Evolutionary conservation across 176 grass and related monocot genomes (phyloP), one percentile per base, ranked within the genome.

Genomic region (Chrysopogon serrulatus): DNA sequence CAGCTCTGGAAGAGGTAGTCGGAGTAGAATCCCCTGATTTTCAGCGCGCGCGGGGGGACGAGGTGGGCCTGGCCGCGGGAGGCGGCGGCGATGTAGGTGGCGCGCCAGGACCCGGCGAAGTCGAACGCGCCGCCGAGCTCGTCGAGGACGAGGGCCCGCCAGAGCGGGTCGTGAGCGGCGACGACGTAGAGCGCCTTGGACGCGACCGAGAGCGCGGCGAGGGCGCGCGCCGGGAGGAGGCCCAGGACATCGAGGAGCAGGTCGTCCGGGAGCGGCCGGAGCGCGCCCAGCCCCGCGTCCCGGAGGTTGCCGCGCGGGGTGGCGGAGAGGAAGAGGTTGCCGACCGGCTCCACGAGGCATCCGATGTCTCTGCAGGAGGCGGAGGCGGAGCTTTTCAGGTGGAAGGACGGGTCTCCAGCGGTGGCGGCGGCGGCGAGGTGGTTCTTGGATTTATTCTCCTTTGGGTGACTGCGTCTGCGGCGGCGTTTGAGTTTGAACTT

Each of bases 1-100:
- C 89, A 99, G 87, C 96, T 96, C 88, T 96, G 91, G 81, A 99
- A 99, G 77, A 99, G 93, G 86, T 96, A 99, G 60, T 92, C 93
- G 15, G 91, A 96, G 77, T 96, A 99, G 87, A 99, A 99, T 0
- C 91, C 92, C 35, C 41, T 61, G 68, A 96, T 89, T 12, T 53
- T 51, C 9, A 94, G 80, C 2, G n/a, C 83, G 37, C 71, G 61
- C 0, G 91, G 75, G 16, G 88, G 43, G 15, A 4, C 1, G 40
- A 3, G 26, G 40, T 40, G 64, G 24, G 85, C 13, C 24, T 47
- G 63, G 63, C 51, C 40, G 51, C 78, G 74, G 43, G 83, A 73
- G 33, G 63, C 37, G 33, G 85, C 53, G 28, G 76, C 54, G 69
- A 84, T 61, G 75, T 96, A 99, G 92, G 91, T 94, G 47, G 74